Base-by-base conservation (phyloP, 371 early-diverging fungal genomes). In the Apophysomyces variabilis region DNA sequence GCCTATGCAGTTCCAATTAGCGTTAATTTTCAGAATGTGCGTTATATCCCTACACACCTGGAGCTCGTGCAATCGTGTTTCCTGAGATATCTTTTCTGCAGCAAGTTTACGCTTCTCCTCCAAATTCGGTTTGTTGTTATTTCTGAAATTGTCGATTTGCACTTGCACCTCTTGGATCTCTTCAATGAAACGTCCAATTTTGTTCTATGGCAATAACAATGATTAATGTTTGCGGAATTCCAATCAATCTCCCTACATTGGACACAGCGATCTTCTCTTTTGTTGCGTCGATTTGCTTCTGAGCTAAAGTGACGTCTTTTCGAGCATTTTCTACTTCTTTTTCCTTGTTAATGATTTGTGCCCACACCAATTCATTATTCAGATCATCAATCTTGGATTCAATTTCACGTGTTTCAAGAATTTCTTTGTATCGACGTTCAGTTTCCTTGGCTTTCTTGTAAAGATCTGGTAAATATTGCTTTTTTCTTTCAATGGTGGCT, bases 281-380 rank as follows among this genome's bases (percentile, higher is more conserved):
- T 11, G 54, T 50, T 5, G 54, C 16, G 21, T 21, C 8, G 89
- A 67, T 80, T 84, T 16, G 86, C 86, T 18, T 85, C 85, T 57
- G 88, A 90, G 70, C 89, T 90, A 0, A 89, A 85, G 3, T 69
- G 85, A 37, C 89, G 88, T 67, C 89, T 87, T 43, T 63, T 21
- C 21, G n/a, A 21, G 54, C 54, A 11, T 21, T 50, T 21, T 18
- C 21, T 43, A 71, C 64, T 60, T 90, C 89, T 45, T 80, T 71
- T 41, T 88, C 92, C 62, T 85, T 86, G 37, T 18, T 14, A 59
- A 77, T 75, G 21, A 92, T 86, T 58, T 88, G 85, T 12, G 92
- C 84, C 95, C 95, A 95, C 0, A 90, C 92, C 65, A 90, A 67
- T 74, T 93, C 85, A 39, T 90, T 84, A 66, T 89, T 88, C 37